Evolutionary conservation across 345 rosid species (phyloP).

Genomic region (Dipteronia sinensis): DNA sequence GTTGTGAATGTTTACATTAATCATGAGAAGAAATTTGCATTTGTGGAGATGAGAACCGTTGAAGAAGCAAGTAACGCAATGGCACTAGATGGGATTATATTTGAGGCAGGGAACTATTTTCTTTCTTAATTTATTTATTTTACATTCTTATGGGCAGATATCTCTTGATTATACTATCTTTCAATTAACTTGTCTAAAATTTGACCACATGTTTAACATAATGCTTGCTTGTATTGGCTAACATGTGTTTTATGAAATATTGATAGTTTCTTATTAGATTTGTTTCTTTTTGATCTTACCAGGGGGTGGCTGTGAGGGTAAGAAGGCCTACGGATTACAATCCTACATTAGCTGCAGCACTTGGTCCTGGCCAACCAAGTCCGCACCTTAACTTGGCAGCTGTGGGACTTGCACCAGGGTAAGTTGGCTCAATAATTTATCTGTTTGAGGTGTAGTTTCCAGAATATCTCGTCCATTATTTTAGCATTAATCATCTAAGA

Average conservation of each 20-base stretch:
- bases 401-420: conserved; percentile 50
- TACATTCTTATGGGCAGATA: neutral
- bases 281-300: conserved; percentile 12
- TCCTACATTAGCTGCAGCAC: conserved; percentile 52
- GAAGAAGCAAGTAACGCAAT: conserved; percentile 48
- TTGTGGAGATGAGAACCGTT: conserved; percentile 52
- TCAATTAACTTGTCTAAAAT: neutral
- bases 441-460: conserved; percentile 2
- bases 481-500: neutral
- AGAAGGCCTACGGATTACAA: conserved; percentile 58
- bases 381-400: conserved; percentile 53
- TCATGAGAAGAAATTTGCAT: conserved; percentile 49
- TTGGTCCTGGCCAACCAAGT: conserved; percentile 58
- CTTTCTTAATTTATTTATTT: neutral
- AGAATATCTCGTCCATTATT: neutral
- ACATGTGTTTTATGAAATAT: neutral
- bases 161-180: neutral
- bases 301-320: conserved; percentile 59
- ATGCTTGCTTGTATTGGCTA: neutral
- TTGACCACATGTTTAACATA: neutral
- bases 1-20: conserved; percentile 49
- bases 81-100: conserved; percentile 46
- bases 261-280: neutral
- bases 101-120: conserved; percentile 31
- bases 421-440: conserved; percentile 17